Percentiles rank a stretch among this genome's conserved stretches.
Conservation (phyloP, 257 asterid species). For the Solanum sparsipilum region DNA sequence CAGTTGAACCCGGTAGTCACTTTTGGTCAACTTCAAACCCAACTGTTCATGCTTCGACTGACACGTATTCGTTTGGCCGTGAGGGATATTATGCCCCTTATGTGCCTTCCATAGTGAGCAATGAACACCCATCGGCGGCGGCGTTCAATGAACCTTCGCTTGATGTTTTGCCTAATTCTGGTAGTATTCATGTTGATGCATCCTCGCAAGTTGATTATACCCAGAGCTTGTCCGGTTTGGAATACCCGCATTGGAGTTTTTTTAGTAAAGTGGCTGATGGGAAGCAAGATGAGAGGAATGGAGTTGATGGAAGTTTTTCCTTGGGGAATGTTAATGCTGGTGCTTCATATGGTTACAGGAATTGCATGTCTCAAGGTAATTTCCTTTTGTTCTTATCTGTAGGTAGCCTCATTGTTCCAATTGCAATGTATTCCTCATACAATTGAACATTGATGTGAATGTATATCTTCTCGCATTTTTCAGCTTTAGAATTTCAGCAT, state of each 20-base stretch:
- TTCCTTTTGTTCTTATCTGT: neutral
- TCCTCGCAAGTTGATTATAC: slow-evolving; percentile 50
- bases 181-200: slow-evolving; percentile 6
- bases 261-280: slow-evolving; percentile 36
- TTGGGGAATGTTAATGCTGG: slow-evolving; percentile 22
- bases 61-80: slow-evolving; percentile 25
- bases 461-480: neutral
- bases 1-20: slow-evolving; percentile 16
- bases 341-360: slow-evolving; percentile 24
- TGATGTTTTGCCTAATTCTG: slow-evolving; percentile 28
- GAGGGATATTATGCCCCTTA: slow-evolving; percentile 39
- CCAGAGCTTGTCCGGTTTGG: slow-evolving; percentile 45
- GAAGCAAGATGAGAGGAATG: slow-evolving; percentile 31
- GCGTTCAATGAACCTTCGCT: slow-evolving; percentile 24
- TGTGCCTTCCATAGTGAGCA: slow-evolving; percentile 25
- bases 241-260: slow-evolving; percentile 39
- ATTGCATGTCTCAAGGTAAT: slow-evolving; percentile 43
- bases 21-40: slow-evolving; percentile 37
- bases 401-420: neutral
- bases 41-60: slow-evolving; percentile 9
- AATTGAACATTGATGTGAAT: neutral
- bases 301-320: slow-evolving; percentile 20
- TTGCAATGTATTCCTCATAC: neutral
- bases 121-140: slow-evolving; percentile 16
- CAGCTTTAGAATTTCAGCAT: neutral